Conservation (phyloP, 345 rosid species). For the Ailanthus altissimus region DNA sequence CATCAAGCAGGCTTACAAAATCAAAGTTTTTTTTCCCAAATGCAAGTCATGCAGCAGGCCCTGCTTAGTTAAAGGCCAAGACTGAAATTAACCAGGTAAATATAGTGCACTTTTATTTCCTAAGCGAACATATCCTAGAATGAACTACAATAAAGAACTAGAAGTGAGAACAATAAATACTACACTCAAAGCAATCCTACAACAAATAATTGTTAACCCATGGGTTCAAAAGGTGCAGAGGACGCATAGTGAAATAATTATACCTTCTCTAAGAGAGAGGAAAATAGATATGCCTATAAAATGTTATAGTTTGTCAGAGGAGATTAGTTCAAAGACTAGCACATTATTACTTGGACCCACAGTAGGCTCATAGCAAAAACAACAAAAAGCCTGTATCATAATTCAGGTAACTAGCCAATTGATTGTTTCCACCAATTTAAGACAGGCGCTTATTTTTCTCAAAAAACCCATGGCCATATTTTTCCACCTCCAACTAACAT, state of each 20-base stretch:
- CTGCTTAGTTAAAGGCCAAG: background rate
- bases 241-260: background rate
- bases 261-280: background rate
- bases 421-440: background rate
- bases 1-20: background rate
- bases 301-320: background rate
- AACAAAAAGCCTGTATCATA: background rate
- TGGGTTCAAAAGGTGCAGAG: background rate
- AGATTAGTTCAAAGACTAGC: background rate
- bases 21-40: background rate
- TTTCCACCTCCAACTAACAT: background rate
- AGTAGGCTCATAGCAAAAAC: background rate
- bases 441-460: background rate
- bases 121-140: slow-evolving; percentile 1
- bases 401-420: background rate
- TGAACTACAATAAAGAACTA: background rate
- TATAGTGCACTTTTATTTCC: background rate
- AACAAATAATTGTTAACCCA: background rate
- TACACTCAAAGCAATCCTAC: background rate
- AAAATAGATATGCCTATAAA: background rate
- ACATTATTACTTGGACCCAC: background rate
- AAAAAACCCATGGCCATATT: background rate
- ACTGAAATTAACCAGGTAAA: background rate
- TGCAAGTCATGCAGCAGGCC: background rate
- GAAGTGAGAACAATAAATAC: background rate